Evolutionary conservation across 352 stramenopile genomes (phyloP).

Genomic region (Blastocystis hominis): DNA sequence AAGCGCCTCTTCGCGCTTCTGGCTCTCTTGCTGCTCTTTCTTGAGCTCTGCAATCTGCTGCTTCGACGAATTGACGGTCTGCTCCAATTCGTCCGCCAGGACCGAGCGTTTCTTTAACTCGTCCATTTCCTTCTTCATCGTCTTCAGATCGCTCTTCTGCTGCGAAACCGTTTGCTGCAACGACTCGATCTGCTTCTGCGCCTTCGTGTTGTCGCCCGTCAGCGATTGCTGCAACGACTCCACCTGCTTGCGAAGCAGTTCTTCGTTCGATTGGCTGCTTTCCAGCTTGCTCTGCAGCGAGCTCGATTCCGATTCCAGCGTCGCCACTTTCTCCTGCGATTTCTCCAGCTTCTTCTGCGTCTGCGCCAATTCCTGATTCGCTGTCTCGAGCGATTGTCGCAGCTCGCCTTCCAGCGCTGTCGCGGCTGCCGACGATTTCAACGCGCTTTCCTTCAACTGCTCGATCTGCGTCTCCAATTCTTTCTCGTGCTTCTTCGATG

Average conservation of each 20-base stretch:
- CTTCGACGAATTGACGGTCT: neutral
- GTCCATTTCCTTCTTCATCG: neutral
- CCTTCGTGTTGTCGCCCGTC: neutral
- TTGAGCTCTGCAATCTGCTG: neutral
- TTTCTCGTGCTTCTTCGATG: neutral
- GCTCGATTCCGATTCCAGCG: neutral
- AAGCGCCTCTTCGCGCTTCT: neutral
- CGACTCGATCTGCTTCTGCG: constrained; percentile 33
- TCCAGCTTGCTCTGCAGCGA: neutral
- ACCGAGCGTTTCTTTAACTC: neutral
- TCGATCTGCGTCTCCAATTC: neutral
- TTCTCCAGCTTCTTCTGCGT: constrained; percentile 38
- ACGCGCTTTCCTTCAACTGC: neutral
- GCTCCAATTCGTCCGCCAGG: neutral
- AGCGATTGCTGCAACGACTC: constrained; percentile 13
- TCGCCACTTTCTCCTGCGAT: neutral
- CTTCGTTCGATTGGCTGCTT: neutral
- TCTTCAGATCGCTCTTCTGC: constrained; percentile 4
- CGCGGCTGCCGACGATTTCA: neutral
- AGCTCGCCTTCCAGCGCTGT: neutral
- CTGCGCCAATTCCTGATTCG: neutral
- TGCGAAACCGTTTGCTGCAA: neutral
- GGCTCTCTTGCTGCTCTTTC: neutral
- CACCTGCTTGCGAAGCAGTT: neutral
- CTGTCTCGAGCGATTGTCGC: neutral